Base-by-base conservation (phyloP, 306 rosid genomes). In the Erythrophleum fordii region DNA sequence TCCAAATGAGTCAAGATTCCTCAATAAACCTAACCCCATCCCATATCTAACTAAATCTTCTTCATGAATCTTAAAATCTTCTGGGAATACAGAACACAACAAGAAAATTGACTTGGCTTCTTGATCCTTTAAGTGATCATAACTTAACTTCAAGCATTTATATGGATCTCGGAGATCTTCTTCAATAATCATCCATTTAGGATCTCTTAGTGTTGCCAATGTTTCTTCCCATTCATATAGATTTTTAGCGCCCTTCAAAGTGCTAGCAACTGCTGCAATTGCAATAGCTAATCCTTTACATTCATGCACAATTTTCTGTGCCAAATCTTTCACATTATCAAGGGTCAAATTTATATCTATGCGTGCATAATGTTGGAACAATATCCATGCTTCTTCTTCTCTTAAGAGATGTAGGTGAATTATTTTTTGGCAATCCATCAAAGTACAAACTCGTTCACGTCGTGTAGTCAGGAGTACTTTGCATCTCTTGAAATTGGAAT, bases 261-360 rank as follows among this genome's bases (percentile, higher is more conserved):
- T 8, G n/a, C 8, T 41, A 4, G 29, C 73, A 0, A 68, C 73
- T 2, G 35, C 11, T 20, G 17, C 52, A 44, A 69, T 69, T 42
- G 73, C 56, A 41, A 69, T 5, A 10, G 56, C 20, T 16, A 69
- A 44, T 41, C 73, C 56, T 23, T 44, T 23, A 16, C 56, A 69
- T 23, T 69, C 35, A 5, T 22, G 5, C 5, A 10, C n/a, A 5
- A 69, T 26, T 69, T 69, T 0, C 0, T 12, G 20, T 10, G 52
- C 56, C 4, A 25, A 6, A 23, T 7, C 20, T 7, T 44, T 69
- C 35, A 69, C 1, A 20, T 0, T 16, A 0, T n/a, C 0, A 0
- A 22, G 0, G 56, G 22, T 4, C 3, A 22, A 0, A 44, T 7
- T 13, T 0, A 18, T 3, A n/a, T n/a, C n/a, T 3, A 42, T 12